phyloP scores from a whole-genome alignment of 257 asterid species.

The Scutellaria minor region DNA sequence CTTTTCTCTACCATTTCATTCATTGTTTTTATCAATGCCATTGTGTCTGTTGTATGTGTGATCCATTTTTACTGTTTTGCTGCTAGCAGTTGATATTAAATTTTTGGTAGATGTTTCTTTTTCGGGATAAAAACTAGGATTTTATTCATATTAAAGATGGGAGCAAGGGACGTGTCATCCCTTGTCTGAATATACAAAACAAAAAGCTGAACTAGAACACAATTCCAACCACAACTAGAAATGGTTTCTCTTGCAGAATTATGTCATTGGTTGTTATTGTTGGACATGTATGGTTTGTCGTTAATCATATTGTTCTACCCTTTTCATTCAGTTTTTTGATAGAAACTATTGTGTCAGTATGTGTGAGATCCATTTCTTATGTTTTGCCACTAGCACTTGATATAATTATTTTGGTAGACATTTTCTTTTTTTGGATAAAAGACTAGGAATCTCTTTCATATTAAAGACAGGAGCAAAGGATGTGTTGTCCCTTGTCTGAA shows the following conservation, averaged over 20 bases:
- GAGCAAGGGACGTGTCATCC: too few relatives aligned
- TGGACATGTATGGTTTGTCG: slow-evolving; percentile 74
- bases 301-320: neutral
- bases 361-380: slow-evolving; percentile 12
- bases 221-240: slow-evolving; percentile 62
- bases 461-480: too few relatives aligned
- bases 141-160: too few relatives aligned
- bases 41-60: neutral
- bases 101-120: neutral
- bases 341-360: neutral
- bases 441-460: too few relatives aligned
- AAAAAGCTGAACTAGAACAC: too few relatives aligned
- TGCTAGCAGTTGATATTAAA: neutral
- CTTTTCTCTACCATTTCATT: slow-evolving; percentile 5
- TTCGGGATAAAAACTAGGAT: too few relatives aligned
- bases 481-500: too few relatives aligned
- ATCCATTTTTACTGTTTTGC: slow-evolving; percentile 19
- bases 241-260: slow-evolving; percentile 81
- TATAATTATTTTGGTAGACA: neutral
- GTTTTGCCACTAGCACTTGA: slow-evolving; percentile 7
- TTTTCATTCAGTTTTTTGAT: slow-evolving; percentile 25
- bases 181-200: too few relatives aligned
- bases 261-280: slow-evolving; percentile 85
- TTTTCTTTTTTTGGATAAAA: too few relatives aligned
- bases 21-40: slow-evolving; percentile 7